Percentiles rank a stretch among this genome's conserved stretches.
These are phyloP conservation scores for Tricholoma sp. DNA, from an alignment of 768 basidiomycete species.

Conservation along the genomic window DNA sequence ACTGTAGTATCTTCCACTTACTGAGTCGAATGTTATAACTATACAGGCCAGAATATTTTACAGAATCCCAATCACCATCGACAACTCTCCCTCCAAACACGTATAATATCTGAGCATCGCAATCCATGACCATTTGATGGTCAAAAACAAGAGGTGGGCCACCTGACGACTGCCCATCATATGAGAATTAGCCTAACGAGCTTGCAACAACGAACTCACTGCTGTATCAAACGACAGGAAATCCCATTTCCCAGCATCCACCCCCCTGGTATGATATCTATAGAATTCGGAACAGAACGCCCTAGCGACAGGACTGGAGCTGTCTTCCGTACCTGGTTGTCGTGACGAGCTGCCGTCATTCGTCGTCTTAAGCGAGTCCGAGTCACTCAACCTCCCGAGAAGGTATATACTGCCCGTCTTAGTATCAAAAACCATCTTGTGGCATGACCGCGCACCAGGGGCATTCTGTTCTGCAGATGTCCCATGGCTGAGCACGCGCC, in stretches of 20 bases:
- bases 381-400: slow-evolving; percentile 62
- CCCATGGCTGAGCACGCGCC: slow-evolving; percentile 53
- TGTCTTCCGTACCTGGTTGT: slow-evolving; percentile 8
- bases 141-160: slow-evolving; percentile 75
- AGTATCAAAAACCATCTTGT: slow-evolving; percentile 79
- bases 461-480: slow-evolving; percentile 57
- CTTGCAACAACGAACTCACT: slow-evolving; percentile 32
- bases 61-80: slow-evolving; percentile 54
- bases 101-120: slow-evolving; percentile 64
- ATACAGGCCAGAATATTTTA: slow-evolving; percentile 68
- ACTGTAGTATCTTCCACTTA: slow-evolving; percentile 70
- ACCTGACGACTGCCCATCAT: slow-evolving; percentile 42
- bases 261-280: slow-evolving; percentile 62
- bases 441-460: slow-evolving; percentile 68
- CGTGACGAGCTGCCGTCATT: slow-evolving; percentile 14
- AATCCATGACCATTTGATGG: slow-evolving; percentile 78
- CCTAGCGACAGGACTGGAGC: slow-evolving; percentile 14
- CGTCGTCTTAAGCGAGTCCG: slow-evolving; percentile 34
- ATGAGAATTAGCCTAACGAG: background rate
- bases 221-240: slow-evolving; percentile 60
- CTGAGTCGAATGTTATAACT: slow-evolving; percentile 61
- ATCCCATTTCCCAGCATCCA: slow-evolving; percentile 67
- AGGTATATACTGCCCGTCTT: slow-evolving; percentile 67
- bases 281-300: slow-evolving; percentile 67
- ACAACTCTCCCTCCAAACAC: slow-evolving; percentile 73